phyloP scores from a whole-genome alignment of 305 asterid genomes.

The Fraxinus latifolia region DNA sequence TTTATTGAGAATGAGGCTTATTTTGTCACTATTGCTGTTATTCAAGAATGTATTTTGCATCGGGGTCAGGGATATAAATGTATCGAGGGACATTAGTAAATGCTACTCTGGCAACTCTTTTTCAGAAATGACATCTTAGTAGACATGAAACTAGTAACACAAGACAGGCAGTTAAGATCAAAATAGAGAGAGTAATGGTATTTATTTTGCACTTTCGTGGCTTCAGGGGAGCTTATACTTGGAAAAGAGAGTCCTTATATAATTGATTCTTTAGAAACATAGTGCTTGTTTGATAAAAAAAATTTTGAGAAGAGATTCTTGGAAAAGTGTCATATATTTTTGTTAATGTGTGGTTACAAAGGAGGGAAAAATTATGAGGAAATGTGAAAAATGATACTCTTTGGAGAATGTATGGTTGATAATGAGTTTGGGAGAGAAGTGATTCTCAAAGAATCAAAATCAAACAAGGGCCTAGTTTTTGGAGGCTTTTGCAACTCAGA shows the following conservation, averaged over 20 bases:
- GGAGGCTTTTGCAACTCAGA: conserved; percentile 18
- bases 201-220: neutral
- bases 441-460: neutral
- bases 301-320: neutral
- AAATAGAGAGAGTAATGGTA: neutral
- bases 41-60: neutral
- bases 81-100: neutral
- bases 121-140: neutral
- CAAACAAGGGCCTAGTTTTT: neutral
- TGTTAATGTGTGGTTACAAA: neutral
- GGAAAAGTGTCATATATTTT: neutral
- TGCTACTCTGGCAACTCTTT: neutral
- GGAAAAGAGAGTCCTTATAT: neutral
- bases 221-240: conserved; percentile 1
- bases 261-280: neutral
- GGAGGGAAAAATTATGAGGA: neutral
- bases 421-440: neutral
- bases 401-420: neutral
- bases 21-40: neutral
- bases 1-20: neutral
- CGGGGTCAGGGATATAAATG: neutral
- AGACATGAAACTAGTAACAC: neutral
- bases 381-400: neutral
- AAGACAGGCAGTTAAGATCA: neutral
- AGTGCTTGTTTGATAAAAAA: neutral